Percentiles rank a stretch among this genome's conserved stretches.
Evolutionary conservation across 73 alveolate genomes (phyloP).

Genomic region (Uronychia setigera): DNA sequence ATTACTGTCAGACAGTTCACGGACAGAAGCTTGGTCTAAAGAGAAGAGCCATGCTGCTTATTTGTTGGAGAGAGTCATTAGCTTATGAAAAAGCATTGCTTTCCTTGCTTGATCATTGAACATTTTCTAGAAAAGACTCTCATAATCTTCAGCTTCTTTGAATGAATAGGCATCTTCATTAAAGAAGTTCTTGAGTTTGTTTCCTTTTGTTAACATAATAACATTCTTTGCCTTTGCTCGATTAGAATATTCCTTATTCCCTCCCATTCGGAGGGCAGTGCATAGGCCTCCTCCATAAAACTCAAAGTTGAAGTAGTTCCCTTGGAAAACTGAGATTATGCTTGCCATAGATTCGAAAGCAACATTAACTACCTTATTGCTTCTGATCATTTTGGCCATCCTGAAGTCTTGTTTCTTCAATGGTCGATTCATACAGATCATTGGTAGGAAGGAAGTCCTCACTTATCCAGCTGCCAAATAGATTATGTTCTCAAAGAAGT

Average conservation of each 20-base stretch:
- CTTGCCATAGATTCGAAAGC: constrained; percentile 2
- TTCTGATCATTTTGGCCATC: neutral
- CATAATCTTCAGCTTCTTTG: constrained; percentile 5
- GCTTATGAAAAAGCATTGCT: neutral
- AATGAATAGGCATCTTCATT: neutral
- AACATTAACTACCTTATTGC: neutral
- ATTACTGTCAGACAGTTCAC: neutral
- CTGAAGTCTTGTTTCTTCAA: neutral
- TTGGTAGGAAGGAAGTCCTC: neutral
- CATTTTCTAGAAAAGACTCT: neutral
- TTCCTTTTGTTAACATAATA: neutral
- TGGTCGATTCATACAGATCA: neutral
- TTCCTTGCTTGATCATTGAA: neutral
- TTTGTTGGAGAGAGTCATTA: neutral
- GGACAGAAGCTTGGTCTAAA: neutral
- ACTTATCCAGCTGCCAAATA: constrained; percentile 6
- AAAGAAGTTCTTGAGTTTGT: neutral
- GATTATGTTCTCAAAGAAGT: constrained; percentile 4
- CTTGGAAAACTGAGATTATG: neutral
- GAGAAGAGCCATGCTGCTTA: neutral
- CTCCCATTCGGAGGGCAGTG: neutral
- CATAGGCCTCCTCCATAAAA: constrained; percentile 5
- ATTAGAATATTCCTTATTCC: neutral
- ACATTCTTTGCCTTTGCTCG: neutral
- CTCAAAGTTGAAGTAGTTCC: constrained; percentile 5